Percentiles rank a stretch among this genome's conserved stretches.
phyloP scores from a whole-genome alignment of 2,329 filamentous ascomycete genomes.

The Botryotinia globosa region DNA sequence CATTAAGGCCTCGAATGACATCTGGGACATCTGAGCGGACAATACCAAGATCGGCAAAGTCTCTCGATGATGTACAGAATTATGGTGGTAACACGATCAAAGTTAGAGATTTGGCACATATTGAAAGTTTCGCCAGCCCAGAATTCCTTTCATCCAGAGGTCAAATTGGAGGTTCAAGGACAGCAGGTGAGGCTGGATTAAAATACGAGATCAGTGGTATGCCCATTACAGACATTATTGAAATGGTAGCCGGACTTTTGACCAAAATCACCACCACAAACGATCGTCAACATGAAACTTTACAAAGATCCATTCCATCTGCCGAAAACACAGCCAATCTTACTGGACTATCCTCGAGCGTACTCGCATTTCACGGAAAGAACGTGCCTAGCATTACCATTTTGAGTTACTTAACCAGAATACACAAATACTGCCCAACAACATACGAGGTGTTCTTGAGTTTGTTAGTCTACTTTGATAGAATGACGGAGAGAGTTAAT shows the following conservation, averaged over 20 bases:
- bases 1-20: neutral
- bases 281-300: constrained; percentile 85
- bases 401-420: constrained; percentile 88
- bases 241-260: constrained; percentile 95
- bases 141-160: constrained; percentile 62
- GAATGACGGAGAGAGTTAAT: constrained; percentile 97
- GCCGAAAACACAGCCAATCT: constrained; percentile 54
- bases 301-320: constrained; percentile 70
- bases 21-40: constrained; percentile 2
- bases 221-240: constrained; percentile 95
- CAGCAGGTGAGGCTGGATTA: constrained; percentile 49
- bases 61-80: constrained; percentile 41
- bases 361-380: constrained; percentile 95
- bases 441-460: constrained; percentile 98
- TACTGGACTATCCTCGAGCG: constrained; percentile 64
- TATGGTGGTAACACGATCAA: constrained; percentile 57
- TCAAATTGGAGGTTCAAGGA: constrained; percentile 49
- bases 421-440: constrained; percentile 98
- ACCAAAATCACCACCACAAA: constrained; percentile 98
- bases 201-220: constrained; percentile 95
- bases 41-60: constrained; percentile 33
- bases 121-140: constrained; percentile 81
- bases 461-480: constrained; percentile 93
- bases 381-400: constrained; percentile 98
- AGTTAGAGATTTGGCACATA: constrained; percentile 85